Conservation (phyloP, 2,329 filamentous ascomycete genomes). For the Monosporascus sp. region DNA sequence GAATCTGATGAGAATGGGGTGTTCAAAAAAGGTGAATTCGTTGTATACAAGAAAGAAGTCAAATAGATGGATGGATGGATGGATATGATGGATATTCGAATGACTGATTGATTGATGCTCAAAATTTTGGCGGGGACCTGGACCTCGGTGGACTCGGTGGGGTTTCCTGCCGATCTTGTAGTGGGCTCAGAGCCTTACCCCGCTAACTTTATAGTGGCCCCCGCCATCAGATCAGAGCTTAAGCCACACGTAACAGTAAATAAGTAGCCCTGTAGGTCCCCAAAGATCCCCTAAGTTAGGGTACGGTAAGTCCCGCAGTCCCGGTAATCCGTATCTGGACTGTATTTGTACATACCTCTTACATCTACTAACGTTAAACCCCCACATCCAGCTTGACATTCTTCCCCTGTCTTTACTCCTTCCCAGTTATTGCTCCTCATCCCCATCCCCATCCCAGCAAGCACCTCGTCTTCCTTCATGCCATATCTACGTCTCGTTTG, state of each 20-base stretch:
- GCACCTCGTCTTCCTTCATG: neutral
- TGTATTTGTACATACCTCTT: no score
- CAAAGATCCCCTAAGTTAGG: neutral
- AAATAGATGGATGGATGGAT: neutral
- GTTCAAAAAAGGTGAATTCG: no score
- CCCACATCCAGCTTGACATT: neutral
- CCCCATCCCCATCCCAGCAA: no score
- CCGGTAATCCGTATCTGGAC: no score
- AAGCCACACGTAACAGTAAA: neutral
- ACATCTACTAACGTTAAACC: neutral
- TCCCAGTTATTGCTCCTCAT: neutral
- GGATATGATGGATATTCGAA: neutral
- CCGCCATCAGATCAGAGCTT: slow-evolving; percentile 1
- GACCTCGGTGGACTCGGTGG: neutral
- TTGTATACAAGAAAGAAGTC: no score
- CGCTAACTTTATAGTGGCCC: neutral
- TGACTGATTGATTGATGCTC: neutral
- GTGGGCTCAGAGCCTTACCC: neutral
- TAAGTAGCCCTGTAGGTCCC: slow-evolving; percentile 1
- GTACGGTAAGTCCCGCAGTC: no score
- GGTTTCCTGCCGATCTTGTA: slow-evolving; percentile 1
- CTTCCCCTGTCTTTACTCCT: neutral
- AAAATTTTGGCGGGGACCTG: slow-evolving; percentile 18
- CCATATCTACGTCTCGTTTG: neutral
- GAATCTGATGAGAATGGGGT: neutral